Base-by-base conservation (phyloP, 371 early-diverging fungal species). In the Thermomucor indicae-seudaticae region DNA sequence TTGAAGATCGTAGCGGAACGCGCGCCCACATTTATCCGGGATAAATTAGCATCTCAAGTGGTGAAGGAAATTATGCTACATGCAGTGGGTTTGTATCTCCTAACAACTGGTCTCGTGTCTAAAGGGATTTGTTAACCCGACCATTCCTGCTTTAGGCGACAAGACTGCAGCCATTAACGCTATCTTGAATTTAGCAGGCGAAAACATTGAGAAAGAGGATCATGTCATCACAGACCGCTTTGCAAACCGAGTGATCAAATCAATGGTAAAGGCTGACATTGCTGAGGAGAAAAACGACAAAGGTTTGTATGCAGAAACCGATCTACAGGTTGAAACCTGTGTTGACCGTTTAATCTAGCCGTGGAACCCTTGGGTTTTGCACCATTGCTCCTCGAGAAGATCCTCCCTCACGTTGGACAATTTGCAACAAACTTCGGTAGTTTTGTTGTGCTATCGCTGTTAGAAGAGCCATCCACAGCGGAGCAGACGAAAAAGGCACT, bases 11-110 rank as follows among this genome's bases (percentile, higher is more conserved):
- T 85, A 29, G 66, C 75, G 2, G 67, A 73, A 7, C 66, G 83
- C 52, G 68, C 83, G 16, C 47, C 61, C 28, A 51, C 57, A 27
- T 61, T 87, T 38, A 70, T 84, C 58, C 75, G 74, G 25, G 82
- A 85, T 22, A 77, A 86, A 25, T 59, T 83, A 42, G 76, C 84
- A 19, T 81, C 84, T 48, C 88, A 88, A 65, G 83, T 83, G 4
- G 80, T 86, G 6, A 65, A 73, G 43, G 90, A 88, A 67, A 83
- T 81, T 23, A 70, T 89, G 73, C 64, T 87, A 45, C 86, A 80
- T 53, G 85, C 86, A 31, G 46, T 61, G n/a, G 77, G 72, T 60
- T 48, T 10, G 51, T 48, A 10, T 10, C 6, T n/a, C n/a, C n/a
- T n/a, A n/a, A n/a, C 6, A 8, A 5, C 37, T 42, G 19, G 25